Evolutionary conservation across 306 rosid genomes (phyloP).

Genomic region (Ziziphus jujuba): DNA sequence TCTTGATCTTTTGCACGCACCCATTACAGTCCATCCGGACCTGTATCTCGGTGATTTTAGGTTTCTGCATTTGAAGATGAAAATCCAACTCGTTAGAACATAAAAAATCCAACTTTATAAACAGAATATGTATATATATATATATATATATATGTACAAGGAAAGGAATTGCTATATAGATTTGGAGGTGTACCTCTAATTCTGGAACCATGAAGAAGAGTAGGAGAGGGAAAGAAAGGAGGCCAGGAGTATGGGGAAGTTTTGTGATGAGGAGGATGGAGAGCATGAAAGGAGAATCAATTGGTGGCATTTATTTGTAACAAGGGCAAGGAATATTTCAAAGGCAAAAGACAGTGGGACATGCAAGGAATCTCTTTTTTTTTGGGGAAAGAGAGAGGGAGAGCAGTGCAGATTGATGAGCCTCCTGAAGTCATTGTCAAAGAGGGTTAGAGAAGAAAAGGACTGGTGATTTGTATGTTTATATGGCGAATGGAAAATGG

Average conservation of each 20-base stretch:
- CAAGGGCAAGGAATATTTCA: slow-evolving; percentile 57
- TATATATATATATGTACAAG: neutral
- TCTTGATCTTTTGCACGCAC: slow-evolving; percentile 88
- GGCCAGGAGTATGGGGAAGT: slow-evolving; percentile 12
- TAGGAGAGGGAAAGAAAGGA: slow-evolving; percentile 28
- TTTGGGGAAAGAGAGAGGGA: slow-evolving; percentile 15
- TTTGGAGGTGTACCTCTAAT: slow-evolving; percentile 49
- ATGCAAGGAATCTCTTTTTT: slow-evolving; percentile 52
- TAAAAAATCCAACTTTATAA: neutral
- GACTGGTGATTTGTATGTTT: slow-evolving; percentile 15
- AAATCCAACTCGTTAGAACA: neutral
- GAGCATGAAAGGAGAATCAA: slow-evolving; percentile 53
- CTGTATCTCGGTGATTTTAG: slow-evolving; percentile 66
- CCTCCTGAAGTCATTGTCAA: slow-evolving; percentile 31
- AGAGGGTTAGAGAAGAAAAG: slow-evolving; percentile 13
- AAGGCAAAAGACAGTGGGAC: slow-evolving; percentile 59
- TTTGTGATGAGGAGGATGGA: slow-evolving; percentile 26
- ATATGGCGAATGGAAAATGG: slow-evolving; percentile 18
- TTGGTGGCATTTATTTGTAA: slow-evolving; percentile 41
- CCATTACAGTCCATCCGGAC: slow-evolving; percentile 96
- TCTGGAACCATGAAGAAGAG: slow-evolving; percentile 58
- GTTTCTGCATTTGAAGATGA: slow-evolving; percentile 55
- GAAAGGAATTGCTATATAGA: slow-evolving; percentile 7
- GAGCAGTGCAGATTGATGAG: slow-evolving; percentile 26
- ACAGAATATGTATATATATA: neutral